Percentiles rank a stretch among this genome's conserved stretches.
phyloP scores from a whole-genome alignment of 345 rosid species.

The Ceriops zippeliana region DNA sequence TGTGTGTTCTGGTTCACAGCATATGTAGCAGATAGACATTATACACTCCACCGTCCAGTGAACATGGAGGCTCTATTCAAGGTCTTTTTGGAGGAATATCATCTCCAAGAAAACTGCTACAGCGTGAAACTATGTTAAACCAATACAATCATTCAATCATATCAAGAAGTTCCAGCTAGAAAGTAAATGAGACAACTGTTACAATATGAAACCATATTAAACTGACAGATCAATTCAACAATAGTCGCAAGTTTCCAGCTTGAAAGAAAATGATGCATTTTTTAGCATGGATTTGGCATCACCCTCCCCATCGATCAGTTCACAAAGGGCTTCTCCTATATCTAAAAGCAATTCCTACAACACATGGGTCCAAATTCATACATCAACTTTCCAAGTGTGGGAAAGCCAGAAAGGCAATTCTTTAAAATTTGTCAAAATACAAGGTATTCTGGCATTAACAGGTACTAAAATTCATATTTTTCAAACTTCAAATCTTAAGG shows the following conservation, averaged over 20 bases:
- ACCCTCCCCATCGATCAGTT: conserved; percentile 65
- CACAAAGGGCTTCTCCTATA: conserved; percentile 90
- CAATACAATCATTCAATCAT: conserved; percentile 3
- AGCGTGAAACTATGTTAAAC: conserved; percentile 13
- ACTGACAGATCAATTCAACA: conserved; percentile 8
- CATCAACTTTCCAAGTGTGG: conserved; percentile 1
- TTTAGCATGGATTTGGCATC: conserved; percentile 41
- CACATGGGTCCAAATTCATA: conserved; percentile 10
- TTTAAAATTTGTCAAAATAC: too few relatives aligned
- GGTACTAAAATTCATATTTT: too few relatives aligned
- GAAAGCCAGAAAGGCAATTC: background rate
- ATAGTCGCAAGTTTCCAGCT: conserved; percentile 5
- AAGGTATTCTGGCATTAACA: too few relatives aligned
- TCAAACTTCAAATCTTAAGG: too few relatives aligned
- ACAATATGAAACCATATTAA: conserved; percentile 17
- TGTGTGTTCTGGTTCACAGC: conserved; percentile 33
- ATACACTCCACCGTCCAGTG: conserved; percentile 52
- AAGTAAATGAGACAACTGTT: conserved; percentile 20
- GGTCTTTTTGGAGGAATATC: conserved; percentile 51
- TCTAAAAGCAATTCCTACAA: conserved; percentile 75
- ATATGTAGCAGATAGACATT: conserved; percentile 31
- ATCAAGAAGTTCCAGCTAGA: conserved; percentile 4
- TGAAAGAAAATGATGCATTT: conserved; percentile 39
- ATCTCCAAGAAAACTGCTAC: conserved; percentile 38
- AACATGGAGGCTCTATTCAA: conserved; percentile 49